These are phyloP conservation scores for Neurospora sp. DNA, from an alignment of 495 filamentous ascomycete genomes.

Conservation along the genomic window DNA sequence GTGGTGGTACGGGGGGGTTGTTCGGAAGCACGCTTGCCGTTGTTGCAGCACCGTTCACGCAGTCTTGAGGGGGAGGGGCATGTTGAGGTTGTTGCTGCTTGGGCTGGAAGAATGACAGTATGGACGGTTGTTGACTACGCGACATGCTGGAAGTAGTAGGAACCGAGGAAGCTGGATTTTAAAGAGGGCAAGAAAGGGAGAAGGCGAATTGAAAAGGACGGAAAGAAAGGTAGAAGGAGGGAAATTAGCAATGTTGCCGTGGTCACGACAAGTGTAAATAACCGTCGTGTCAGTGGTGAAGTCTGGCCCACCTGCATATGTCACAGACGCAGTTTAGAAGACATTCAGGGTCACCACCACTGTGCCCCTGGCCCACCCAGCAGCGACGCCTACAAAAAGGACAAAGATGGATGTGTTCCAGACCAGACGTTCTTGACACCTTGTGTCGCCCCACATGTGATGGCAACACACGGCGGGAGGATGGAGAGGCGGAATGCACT, in stretches of 20 bases:
- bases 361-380: neutral
- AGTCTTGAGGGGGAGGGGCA: neutral
- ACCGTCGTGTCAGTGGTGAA: neutral
- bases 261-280: neutral
- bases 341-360: neutral
- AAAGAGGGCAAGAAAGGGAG: neutral
- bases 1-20: conserved; percentile 8
- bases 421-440: neutral
- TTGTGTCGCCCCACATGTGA: neutral
- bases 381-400: neutral
- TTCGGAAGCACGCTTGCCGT: neutral
- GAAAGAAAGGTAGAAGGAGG: neutral
- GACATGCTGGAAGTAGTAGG: conserved; percentile 8
- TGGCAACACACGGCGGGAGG: neutral
- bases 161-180: neutral
- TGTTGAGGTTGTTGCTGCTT: neutral
- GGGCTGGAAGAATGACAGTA: conserved; percentile 38
- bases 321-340: neutral
- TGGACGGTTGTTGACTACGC: conserved; percentile 32
- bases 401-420: neutral
- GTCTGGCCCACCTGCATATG: neutral
- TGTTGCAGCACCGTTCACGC: neutral
- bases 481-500: neutral
- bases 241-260: neutral
- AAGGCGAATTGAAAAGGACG: neutral